Conservation (phyloP, 1,284 basidiomycete species). For the Hemileia vastatrix region DNA sequence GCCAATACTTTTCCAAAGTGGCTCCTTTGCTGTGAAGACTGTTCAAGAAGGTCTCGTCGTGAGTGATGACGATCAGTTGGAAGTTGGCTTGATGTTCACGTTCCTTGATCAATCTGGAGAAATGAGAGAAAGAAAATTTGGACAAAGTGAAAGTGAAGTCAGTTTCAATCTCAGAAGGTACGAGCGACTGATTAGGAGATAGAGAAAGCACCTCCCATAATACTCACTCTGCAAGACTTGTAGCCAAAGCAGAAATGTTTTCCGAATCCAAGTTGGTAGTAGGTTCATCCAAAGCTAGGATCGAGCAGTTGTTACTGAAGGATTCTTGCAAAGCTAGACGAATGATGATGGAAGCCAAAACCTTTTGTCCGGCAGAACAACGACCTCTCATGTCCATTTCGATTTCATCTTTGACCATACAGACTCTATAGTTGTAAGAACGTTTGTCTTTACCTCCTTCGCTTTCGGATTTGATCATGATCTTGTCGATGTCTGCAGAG, state of each 20-base stretch:
- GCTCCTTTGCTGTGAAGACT: neutral
- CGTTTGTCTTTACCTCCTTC: slow-evolving; percentile 71
- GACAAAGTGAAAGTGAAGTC: neutral
- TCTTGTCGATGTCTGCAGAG: slow-evolving; percentile 80
- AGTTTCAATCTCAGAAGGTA: neutral
- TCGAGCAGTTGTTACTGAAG: slow-evolving; percentile 93
- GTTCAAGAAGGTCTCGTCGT: slow-evolving; percentile 82
- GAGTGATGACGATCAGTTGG: slow-evolving; percentile 85
- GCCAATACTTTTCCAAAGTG: slow-evolving; percentile 38
- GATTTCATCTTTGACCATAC: slow-evolving; percentile 94
- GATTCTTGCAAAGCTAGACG: slow-evolving; percentile 94
- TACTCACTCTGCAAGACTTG: slow-evolving; percentile 77
- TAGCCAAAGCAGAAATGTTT: slow-evolving; percentile 88
- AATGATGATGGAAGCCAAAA: slow-evolving; percentile 97
- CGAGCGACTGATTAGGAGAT: too few relatives aligned
- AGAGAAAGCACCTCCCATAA: too few relatives aligned
- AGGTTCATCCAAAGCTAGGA: slow-evolving; percentile 91
- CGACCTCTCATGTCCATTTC: slow-evolving; percentile 99
- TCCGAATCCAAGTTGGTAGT: slow-evolving; percentile 93
- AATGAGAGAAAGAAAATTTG: slow-evolving; percentile 13
- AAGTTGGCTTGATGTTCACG: slow-evolving; percentile 79
- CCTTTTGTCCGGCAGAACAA: slow-evolving; percentile 96
- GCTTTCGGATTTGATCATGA: slow-evolving; percentile 84
- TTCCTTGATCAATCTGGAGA: slow-evolving; percentile 73
- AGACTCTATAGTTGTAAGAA: slow-evolving; percentile 91